A percentile compares a stretch with the other conserved stretches of the same genome.
phyloP scores from a whole-genome alignment of 306 rosid genomes.

The Castanospermum australe region DNA sequence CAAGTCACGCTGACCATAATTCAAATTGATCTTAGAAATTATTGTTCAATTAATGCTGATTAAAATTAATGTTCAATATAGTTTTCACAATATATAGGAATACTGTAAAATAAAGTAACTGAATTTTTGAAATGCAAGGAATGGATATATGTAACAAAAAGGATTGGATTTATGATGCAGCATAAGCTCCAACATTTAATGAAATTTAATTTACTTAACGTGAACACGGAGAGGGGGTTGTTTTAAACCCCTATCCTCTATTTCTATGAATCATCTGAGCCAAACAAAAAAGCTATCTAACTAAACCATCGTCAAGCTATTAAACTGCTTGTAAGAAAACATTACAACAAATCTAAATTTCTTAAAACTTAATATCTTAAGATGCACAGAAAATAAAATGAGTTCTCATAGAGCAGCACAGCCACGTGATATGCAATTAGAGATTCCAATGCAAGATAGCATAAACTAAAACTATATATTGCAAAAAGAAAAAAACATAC shows the following conservation, averaged over 20 bases:
- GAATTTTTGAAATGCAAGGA: not conserved
- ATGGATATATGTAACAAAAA: too few species aligned
- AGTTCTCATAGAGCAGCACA: not conserved
- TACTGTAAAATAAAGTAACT: not conserved
- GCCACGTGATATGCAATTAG: not conserved
- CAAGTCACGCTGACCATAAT: not conserved
- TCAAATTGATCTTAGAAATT: conserved; percentile 3
- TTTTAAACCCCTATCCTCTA: not conserved
- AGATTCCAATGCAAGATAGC: not conserved
- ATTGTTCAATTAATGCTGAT: not conserved
- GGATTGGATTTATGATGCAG: not conserved
- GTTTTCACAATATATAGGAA: not conserved
- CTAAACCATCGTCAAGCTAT: not conserved
- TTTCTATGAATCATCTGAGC: not conserved
- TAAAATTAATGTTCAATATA: not conserved
- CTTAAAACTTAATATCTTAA: not conserved
- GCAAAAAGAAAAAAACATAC: conserved; percentile 42
- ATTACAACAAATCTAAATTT: not conserved
- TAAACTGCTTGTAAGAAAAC: not conserved
- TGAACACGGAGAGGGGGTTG: not conserved
- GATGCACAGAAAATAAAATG: conserved; percentile 5
- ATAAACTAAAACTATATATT: not conserved
- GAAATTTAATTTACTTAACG: not conserved
- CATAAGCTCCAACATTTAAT: not conserved
- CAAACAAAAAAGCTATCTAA: not conserved